Percentiles rank a stretch among this genome's conserved stretches.
Conservation (phyloP, 1,139 yeast species). For the Yamadazyma songkhlaensis region DNA sequence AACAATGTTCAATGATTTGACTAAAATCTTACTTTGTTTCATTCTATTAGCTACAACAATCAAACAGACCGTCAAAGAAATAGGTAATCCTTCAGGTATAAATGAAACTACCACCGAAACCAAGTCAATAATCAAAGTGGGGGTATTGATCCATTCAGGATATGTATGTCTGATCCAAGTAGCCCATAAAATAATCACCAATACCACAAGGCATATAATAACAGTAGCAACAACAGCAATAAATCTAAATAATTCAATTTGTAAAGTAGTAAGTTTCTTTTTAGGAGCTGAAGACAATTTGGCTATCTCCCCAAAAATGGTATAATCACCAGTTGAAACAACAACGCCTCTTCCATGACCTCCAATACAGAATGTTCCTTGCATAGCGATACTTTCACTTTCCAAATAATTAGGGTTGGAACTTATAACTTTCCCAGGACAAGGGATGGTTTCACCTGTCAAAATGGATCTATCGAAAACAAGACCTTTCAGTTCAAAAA, state of each 20-base stretch:
- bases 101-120: conserved; percentile 34
- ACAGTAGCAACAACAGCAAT: conserved; percentile 21
- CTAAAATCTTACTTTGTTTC: conserved; percentile 27
- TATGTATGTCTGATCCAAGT: conserved; percentile 33
- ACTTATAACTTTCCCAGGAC: conserved; percentile 18
- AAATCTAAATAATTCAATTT: conserved; percentile 28
- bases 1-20: conserved; percentile 29
- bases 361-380: conserved; percentile 41
- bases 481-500: conserved; percentile 25
- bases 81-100: conserved; percentile 37
- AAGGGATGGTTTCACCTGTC: conserved; percentile 34
- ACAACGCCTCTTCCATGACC: conserved; percentile 32
- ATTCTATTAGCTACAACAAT: conserved; percentile 29
- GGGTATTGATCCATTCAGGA: conserved; percentile 33
- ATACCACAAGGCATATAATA: conserved; percentile 22
- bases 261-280: conserved; percentile 30
- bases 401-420: conserved; percentile 41
- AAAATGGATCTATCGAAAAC: conserved; percentile 34
- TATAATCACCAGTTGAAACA: conserved; percentile 30
- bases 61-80: conserved; percentile 33
- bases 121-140: conserved; percentile 29
- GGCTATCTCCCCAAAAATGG: conserved; percentile 33
- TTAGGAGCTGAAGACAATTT: conserved; percentile 29
- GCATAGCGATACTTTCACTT: conserved; percentile 39
- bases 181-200: conserved; percentile 41